A percentile compares a stretch with the other conserved stretches of the same genome.
These are phyloP conservation scores for Stropharia rugosoannulata DNA, from an alignment of 768 basidiomycete genomes.

Conservation along the genomic window DNA sequence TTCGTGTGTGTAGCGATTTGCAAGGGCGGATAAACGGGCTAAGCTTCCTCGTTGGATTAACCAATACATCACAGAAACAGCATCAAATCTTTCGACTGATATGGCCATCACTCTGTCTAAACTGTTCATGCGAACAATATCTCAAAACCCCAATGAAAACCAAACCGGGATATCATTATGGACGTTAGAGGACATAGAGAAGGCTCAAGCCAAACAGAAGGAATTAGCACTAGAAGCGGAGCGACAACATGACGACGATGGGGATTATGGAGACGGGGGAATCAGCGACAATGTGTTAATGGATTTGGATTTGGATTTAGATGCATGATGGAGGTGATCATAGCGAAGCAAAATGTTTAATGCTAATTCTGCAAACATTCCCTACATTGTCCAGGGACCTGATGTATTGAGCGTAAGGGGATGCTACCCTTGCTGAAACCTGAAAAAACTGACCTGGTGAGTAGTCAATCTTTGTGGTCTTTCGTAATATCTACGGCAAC, in stretches of 20 bases:
- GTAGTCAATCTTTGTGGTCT: conserved; percentile 55
- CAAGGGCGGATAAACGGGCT: conserved; percentile 88
- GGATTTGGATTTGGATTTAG: conserved; percentile 57
- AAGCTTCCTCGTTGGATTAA: conserved; percentile 99
- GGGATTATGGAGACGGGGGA: conserved; percentile 70
- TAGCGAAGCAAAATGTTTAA: conserved; percentile 2
- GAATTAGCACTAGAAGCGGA: conserved; percentile 56
- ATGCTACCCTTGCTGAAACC: not conserved
- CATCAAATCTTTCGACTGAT: conserved; percentile 96
- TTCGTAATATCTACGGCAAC: conserved; percentile 58
- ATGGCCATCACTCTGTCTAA: conserved; percentile 95
- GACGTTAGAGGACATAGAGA: conserved; percentile 90
- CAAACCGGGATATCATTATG: conserved; percentile 93
- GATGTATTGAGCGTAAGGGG: conserved; percentile 12
- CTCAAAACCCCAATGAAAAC: conserved; percentile 95
- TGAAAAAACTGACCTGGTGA: conserved; percentile 35
- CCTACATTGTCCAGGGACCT: conserved; percentile 40
- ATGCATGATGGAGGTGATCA: conserved; percentile 26
- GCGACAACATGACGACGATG: conserved; percentile 46
- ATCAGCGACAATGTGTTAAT: conserved; percentile 62
- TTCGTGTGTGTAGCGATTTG: conserved; percentile 65
- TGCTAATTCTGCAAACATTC: conserved; percentile 25
- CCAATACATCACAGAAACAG: conserved; percentile 98
- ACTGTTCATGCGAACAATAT: conserved; percentile 97
- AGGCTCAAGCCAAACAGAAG: conserved; percentile 80